Evolutionary conservation across 106 monocot genomes (phyloP).

Genomic region (Acorus calamus): DNA sequence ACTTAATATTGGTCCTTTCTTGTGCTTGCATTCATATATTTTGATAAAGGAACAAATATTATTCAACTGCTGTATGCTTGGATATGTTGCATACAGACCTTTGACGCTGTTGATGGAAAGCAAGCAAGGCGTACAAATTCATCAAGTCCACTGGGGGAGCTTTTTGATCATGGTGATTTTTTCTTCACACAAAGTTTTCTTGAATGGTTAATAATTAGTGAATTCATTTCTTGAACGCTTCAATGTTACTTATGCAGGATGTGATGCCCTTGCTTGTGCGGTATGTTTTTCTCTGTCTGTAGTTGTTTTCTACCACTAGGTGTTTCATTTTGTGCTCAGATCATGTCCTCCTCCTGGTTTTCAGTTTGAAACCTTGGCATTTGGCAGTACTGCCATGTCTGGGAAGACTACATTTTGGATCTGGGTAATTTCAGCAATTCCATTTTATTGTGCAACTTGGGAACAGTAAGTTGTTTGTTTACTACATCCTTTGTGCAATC

Average conservation of each 20-base stretch:
- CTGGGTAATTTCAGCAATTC: slow-evolving; percentile 86
- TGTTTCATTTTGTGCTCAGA: not conserved
- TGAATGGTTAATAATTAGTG: not conserved
- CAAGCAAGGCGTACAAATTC: slow-evolving; percentile 98
- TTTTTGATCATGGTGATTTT: slow-evolving; percentile 71
- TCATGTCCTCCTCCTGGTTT: slow-evolving; percentile 1
- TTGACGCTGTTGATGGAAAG: slow-evolving; percentile 99
- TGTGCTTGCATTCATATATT: too few species aligned
- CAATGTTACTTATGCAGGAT: slow-evolving; percentile 46
- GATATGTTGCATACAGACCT: slow-evolving; percentile 39
- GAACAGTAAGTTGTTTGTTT: slow-evolving; percentile 73
- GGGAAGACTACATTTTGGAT: slow-evolving; percentile 76
- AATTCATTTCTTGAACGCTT: slow-evolving; percentile 5
- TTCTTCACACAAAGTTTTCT: not conserved
- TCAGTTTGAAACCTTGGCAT: slow-evolving; percentile 89
- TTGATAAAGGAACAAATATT: too few species aligned
- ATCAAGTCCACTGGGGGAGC: slow-evolving; percentile 96
- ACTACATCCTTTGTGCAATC: not conserved
- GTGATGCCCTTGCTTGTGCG: slow-evolving; percentile 94
- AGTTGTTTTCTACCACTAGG: not conserved
- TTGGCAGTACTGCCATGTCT: slow-evolving; percentile 97
- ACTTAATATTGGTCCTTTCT: too few species aligned
- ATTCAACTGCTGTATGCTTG: too few species aligned
- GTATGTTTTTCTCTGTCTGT: slow-evolving; percentile 31
- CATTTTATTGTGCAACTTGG: slow-evolving; percentile 96